Conservation (phyloP, 139 green algal species). For the Chlamydomonas urium region DNA sequence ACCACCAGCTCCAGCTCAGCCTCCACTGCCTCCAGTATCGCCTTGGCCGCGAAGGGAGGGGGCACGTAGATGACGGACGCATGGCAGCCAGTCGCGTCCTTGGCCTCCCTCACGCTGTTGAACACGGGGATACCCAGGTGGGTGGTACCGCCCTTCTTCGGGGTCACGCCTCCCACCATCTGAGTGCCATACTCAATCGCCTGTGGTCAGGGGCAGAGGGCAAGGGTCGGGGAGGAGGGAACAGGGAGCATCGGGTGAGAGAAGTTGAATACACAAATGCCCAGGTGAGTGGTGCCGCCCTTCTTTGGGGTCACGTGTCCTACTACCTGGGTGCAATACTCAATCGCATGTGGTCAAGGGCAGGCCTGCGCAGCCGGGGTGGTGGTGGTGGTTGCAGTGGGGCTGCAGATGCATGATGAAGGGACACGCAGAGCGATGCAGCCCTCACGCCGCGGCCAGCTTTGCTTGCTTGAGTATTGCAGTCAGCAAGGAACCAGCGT, state of each 20-base stretch:
- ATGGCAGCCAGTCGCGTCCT: slow-evolving; percentile 70
- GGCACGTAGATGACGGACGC: slow-evolving; percentile 95
- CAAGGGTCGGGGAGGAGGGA: not conserved
- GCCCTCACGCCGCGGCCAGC: too few species aligned
- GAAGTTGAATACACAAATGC: slow-evolving; percentile 91
- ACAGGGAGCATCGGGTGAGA: not conserved
- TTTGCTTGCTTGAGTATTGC: too few species aligned
- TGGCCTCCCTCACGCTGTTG: slow-evolving; percentile 85
- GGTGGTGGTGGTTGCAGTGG: too few species aligned
- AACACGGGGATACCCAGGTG: slow-evolving; percentile 97
- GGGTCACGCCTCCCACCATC: slow-evolving; percentile 96
- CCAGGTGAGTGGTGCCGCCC: slow-evolving; percentile 90
- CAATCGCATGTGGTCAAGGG: slow-evolving; percentile 78
- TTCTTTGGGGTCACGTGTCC: slow-evolving; percentile 96
- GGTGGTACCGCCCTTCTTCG: slow-evolving; percentile 90
- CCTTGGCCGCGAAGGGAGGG: slow-evolving; percentile 87
- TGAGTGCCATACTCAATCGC: slow-evolving; percentile 97
- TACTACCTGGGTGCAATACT: slow-evolving; percentile 97
- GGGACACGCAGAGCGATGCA: too few species aligned
- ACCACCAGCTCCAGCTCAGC: slow-evolving; percentile 95
- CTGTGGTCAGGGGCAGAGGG: slow-evolving; percentile 54
- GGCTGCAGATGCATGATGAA: too few species aligned
- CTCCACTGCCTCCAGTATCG: slow-evolving; percentile 91
- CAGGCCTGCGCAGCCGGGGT: too few species aligned
- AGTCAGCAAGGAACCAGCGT: too few species aligned